These are phyloP conservation scores for Hemileia vastatrix DNA, from an alignment of 1,284 basidiomycete genomes.

Conservation along the genomic window DNA sequence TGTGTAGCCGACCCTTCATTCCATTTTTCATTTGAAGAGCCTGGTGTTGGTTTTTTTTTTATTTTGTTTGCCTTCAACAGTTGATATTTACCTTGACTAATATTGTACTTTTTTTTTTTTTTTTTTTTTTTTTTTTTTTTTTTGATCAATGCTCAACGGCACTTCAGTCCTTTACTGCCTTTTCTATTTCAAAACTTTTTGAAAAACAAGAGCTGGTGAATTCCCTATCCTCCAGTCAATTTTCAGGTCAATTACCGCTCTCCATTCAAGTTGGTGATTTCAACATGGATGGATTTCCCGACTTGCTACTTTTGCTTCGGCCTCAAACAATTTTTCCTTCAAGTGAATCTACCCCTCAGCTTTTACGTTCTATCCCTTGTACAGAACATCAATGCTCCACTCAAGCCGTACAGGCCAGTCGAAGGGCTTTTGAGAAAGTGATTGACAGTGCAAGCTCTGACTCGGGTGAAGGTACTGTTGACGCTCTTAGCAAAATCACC, in stretches of 20 bases:
- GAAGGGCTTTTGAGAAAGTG: constrained; percentile 58
- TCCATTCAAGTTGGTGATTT: constrained; percentile 77
- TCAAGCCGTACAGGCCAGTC: constrained; percentile 41
- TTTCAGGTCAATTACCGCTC: constrained; percentile 57
- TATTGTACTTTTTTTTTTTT: constrained; percentile 10
- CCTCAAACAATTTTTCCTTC: constrained; percentile 29
- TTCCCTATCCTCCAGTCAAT: constrained; percentile 53
- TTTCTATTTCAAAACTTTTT: constrained; percentile 60
- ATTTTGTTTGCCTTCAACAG: neutral
- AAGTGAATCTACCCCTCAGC: constrained; percentile 52
- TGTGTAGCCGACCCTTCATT: constrained; percentile 74
- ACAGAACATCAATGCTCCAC: constrained; percentile 44
- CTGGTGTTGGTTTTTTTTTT: neutral
- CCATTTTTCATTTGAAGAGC: constrained; percentile 53
- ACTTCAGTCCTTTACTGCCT: constrained; percentile 56
- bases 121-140: neutral
- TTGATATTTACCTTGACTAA: constrained; percentile 12
- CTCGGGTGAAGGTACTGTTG: constrained; percentile 55
- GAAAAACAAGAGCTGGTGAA: constrained; percentile 41
- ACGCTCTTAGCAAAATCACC: constrained; percentile 56
- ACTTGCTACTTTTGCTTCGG: constrained; percentile 63
- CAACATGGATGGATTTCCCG: constrained; percentile 91
- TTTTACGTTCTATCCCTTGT: constrained; percentile 68
- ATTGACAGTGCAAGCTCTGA: no score
- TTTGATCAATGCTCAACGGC: neutral